phyloP scores from a whole-genome alignment of 306 rosid species.

The Elaeagnus macrophylla region DNA sequence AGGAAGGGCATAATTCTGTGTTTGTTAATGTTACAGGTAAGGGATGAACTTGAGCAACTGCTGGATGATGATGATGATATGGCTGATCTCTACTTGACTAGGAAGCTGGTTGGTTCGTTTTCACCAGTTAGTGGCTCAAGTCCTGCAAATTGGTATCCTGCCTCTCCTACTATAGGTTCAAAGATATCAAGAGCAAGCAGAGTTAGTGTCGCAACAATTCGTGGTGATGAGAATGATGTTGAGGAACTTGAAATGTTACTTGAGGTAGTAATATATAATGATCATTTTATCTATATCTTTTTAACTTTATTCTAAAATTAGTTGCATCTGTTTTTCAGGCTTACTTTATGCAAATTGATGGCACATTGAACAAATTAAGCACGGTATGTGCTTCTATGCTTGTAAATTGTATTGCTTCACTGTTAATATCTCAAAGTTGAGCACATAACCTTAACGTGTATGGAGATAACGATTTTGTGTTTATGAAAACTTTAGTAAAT shows the following conservation, averaged over 20 bases:
- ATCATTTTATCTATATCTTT: conserved; percentile 4
- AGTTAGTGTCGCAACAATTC: conserved; percentile 54
- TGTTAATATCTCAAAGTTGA: background rate
- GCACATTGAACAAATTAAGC: conserved; percentile 58
- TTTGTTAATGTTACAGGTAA: conserved; percentile 35
- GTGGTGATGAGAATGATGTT: conserved; percentile 63
- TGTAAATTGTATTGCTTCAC: background rate
- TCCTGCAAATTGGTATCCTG: conserved; percentile 38
- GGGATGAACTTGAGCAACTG: conserved; percentile 93
- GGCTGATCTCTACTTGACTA: conserved; percentile 92
- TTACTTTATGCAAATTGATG: conserved; percentile 78
- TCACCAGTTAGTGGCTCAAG: conserved; percentile 67
- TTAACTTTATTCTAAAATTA: conserved; percentile 10
- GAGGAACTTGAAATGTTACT: conserved; percentile 88
- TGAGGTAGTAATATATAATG: conserved; percentile 41
- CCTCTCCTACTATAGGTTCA: conserved; percentile 58
- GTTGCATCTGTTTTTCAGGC: conserved; percentile 43
- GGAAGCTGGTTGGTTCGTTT: conserved; percentile 59
- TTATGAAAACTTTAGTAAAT: background rate
- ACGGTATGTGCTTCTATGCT: conserved; percentile 33
- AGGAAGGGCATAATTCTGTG: background rate
- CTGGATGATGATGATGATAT: conserved; percentile 91
- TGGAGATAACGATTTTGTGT: background rate
- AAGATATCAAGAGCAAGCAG: conserved; percentile 76
- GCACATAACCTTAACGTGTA: background rate